Base-by-base conservation (phyloP, 23 red algal genomes). In the Agarophyton chilense region DNA sequence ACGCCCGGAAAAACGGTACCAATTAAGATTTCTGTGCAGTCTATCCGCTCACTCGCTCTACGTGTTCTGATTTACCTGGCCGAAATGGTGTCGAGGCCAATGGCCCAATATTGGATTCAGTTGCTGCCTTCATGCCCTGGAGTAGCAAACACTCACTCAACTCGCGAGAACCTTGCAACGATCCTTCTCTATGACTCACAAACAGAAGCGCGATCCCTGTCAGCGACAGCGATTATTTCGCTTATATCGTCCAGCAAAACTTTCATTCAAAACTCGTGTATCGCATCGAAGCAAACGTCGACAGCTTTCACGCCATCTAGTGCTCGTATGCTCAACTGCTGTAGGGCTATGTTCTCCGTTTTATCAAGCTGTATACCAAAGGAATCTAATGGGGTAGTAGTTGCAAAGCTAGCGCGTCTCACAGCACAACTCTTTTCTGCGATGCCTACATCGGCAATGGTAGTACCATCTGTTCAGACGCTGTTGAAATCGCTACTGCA, bases 321-420 rank as follows among this genome's bases (percentile, higher is more conserved):
- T 68, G 28, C 36, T 28, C 80, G 58, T 36, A 19, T 84, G 9
- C 31, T 64, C 12, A 52, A 36, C 61, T 53, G 50, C 22, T 67
- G 80, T 64, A 45, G 50, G 21, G 2, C 54, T 67, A 28, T 84
- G 45, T 50, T 67, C 19, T 43, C 58, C 2, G 58, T 84, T 1
- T 38, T 84, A 28, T 53, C 80, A n/a, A 43, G 35, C 12, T 36
- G 29, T 34, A 40, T 84, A 35, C 29, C 36, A 31, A 67, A 51
- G 52, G 80, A 84, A 71, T 25, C 31, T 16, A 52, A 52, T 39
- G 58, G 58, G 19, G 80, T 84, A 8, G 31, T 84, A 58, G 55
- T 68, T 52, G 58, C 80, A 21, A 84, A 70, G 61, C 55, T 84
- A 26, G 80, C 60, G 33, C 55, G 61, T 52, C 80, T 84, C 4